These are phyloP conservation scores for Prunus mongolica DNA, from an alignment of 306 rosid species.

Conservation along the genomic window DNA sequence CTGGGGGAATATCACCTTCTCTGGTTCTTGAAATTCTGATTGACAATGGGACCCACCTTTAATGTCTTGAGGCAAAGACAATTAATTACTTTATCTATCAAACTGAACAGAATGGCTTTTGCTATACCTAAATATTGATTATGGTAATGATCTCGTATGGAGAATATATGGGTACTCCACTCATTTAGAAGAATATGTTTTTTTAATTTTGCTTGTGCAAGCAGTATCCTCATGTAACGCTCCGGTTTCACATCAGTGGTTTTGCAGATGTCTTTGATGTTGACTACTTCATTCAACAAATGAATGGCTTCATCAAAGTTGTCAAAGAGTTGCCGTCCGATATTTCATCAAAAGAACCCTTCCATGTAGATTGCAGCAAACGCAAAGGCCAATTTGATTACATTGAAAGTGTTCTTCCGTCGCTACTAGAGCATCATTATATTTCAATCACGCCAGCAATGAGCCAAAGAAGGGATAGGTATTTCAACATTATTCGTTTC, in stretches of 20 bases:
- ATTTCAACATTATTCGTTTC: slow-evolving; percentile 10
- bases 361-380: slow-evolving; percentile 85
- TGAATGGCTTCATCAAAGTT: slow-evolving; percentile 72
- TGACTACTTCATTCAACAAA: slow-evolving; percentile 66
- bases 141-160: not conserved
- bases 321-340: slow-evolving; percentile 64
- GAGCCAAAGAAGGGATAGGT: slow-evolving; percentile 98
- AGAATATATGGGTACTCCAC: not conserved
- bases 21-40: not conserved
- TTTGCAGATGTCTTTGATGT: slow-evolving; percentile 86
- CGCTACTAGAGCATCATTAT: slow-evolving; percentile 61
- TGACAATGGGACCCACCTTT: not conserved
- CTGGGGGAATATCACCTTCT: not conserved
- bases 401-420: slow-evolving; percentile 77
- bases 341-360: slow-evolving; percentile 62
- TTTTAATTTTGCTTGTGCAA: not conserved
- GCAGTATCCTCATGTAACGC: slow-evolving; percentile 9
- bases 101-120: not conserved
- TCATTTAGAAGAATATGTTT: not conserved
- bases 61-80: not conserved
- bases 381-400: slow-evolving; percentile 91
- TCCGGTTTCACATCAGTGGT: slow-evolving; percentile 53
- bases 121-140: not conserved
- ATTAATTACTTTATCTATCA: not conserved
- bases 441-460: slow-evolving; percentile 87